phyloP scores from a whole-genome alignment of 164 flowering plant species.

The grape (Vitis vinifera) region DNA sequence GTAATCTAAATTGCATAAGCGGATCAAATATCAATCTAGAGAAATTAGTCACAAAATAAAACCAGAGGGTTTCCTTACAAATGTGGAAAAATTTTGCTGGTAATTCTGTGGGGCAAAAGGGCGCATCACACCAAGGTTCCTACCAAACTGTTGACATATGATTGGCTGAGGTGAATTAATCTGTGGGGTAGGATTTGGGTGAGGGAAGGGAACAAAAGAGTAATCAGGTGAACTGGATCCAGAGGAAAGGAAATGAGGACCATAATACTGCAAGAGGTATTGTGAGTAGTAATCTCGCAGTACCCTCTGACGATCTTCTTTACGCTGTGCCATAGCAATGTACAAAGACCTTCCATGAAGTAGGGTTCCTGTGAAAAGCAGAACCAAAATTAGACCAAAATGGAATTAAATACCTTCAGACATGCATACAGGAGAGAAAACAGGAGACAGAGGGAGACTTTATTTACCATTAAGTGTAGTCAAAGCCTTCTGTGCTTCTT shows the following conservation, averaged over 20 bases:
- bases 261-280: neutral
- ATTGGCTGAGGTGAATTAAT: conserved; percentile 9
- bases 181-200: conserved; percentile 1
- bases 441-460: neutral
- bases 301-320: conserved; percentile 15
- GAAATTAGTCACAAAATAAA: neutral
- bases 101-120: conserved; percentile 7
- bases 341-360: conserved; percentile 19
- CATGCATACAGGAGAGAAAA: neutral
- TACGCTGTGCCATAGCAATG: conserved; percentile 27
- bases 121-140: neutral
- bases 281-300: conserved; percentile 2
- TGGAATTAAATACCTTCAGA: neutral
- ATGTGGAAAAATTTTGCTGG: neutral
- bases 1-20: neutral
- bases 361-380: neutral
- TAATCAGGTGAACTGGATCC: neutral
- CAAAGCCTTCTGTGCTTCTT: conserved; percentile 28
- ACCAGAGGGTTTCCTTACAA: conserved; percentile 11
- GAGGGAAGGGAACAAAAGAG: conserved; percentile 5
- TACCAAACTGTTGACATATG: conserved; percentile 5
- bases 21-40: neutral
- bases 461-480: conserved; percentile 18
- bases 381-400: neutral
- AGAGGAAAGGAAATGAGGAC: neutral